Conservation (phyloP, 2,329 filamentous ascomycete species). For the Fusarium torreyae region DNA sequence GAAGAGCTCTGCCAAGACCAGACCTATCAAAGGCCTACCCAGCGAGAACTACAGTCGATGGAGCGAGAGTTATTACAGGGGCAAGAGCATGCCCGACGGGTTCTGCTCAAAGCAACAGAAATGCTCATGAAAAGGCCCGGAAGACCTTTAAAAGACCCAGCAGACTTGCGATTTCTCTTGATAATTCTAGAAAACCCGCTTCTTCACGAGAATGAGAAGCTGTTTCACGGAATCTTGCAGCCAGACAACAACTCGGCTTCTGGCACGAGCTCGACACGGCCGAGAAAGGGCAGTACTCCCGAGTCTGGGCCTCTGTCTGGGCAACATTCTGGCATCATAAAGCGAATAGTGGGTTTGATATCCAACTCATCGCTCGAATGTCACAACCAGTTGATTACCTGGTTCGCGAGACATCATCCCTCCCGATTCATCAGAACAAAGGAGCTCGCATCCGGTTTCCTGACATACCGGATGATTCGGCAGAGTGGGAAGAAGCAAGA, state of each 20-base stretch:
- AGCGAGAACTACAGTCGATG: constrained; percentile 59
- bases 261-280: constrained; percentile 33
- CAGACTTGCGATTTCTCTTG: constrained; percentile 83
- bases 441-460: constrained; percentile 82
- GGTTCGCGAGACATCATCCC: constrained; percentile 81
- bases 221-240: constrained; percentile 60
- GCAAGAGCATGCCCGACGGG: constrained; percentile 77
- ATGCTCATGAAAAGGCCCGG: constrained; percentile 85
- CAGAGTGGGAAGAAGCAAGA: constrained; percentile 77
- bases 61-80: constrained; percentile 68
- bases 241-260: constrained; percentile 41
- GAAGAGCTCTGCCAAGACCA: constrained; percentile 60
- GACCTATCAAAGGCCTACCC: constrained; percentile 53
- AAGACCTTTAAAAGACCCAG: constrained; percentile 75
- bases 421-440: constrained; percentile 79
- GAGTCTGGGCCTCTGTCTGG: constrained; percentile 66
- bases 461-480: constrained; percentile 83
- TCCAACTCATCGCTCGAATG: constrained; percentile 82
- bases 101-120: constrained; percentile 84
- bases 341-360: constrained; percentile 84
- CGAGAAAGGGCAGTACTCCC: constrained; percentile 40
- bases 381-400: constrained; percentile 82
- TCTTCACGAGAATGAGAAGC: constrained; percentile 65
- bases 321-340: constrained; percentile 86
- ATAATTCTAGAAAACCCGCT: constrained; percentile 86